phyloP scores from a whole-genome alignment of 495 filamentous ascomycete genomes.

The Hypomontagnella monticulosa region DNA sequence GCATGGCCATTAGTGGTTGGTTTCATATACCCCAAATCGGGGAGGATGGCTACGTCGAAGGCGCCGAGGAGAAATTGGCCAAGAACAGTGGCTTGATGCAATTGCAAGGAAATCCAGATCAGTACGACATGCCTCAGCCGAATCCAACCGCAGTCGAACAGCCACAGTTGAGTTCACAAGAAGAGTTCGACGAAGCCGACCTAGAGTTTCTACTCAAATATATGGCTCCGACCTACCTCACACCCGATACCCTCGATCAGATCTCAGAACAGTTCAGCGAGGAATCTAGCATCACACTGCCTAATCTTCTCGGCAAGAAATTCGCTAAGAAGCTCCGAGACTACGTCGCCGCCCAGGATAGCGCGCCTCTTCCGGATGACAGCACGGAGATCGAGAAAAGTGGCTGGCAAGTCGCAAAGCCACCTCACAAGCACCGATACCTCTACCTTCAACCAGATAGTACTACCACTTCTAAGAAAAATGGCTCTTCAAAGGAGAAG shows the following conservation, averaged over 20 bases:
- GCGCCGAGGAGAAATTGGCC: slow-evolving; percentile 86
- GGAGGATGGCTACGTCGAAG: slow-evolving; percentile 90
- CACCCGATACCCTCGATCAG: slow-evolving; percentile 88
- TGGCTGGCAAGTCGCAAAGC: slow-evolving; percentile 79
- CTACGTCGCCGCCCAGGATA: slow-evolving; percentile 74
- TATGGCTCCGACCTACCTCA: slow-evolving; percentile 89
- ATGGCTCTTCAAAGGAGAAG: slow-evolving; percentile 13
- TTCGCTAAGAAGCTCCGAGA: slow-evolving; percentile 74
- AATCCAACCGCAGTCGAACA: slow-evolving; percentile 63
- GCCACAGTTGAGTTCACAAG: slow-evolving; percentile 55
- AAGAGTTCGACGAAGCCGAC: slow-evolving; percentile 75
- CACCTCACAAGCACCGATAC: slow-evolving; percentile 95
- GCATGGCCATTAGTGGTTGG: slow-evolving; percentile 99
- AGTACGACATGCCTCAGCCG: slow-evolving; percentile 81
- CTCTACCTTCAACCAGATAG: slow-evolving; percentile 72
- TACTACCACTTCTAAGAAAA: slow-evolving; percentile 15
- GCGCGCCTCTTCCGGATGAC: slow-evolving; percentile 53
- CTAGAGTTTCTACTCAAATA: slow-evolving; percentile 89
- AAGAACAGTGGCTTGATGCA: slow-evolving; percentile 90
- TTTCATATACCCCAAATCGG: slow-evolving; percentile 97
- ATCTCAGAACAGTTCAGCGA: slow-evolving; percentile 81
- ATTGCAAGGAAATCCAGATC: slow-evolving; percentile 87
- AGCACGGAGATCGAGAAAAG: slow-evolving; percentile 67
- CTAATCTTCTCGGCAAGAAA: slow-evolving; percentile 77
- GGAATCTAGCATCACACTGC: slow-evolving; percentile 81